Percentiles rank a stretch among this genome's conserved stretches.
Evolutionary conservation across 768 basidiomycete genomes (phyloP).

Genomic region (Clitopilus hobsonii): DNA sequence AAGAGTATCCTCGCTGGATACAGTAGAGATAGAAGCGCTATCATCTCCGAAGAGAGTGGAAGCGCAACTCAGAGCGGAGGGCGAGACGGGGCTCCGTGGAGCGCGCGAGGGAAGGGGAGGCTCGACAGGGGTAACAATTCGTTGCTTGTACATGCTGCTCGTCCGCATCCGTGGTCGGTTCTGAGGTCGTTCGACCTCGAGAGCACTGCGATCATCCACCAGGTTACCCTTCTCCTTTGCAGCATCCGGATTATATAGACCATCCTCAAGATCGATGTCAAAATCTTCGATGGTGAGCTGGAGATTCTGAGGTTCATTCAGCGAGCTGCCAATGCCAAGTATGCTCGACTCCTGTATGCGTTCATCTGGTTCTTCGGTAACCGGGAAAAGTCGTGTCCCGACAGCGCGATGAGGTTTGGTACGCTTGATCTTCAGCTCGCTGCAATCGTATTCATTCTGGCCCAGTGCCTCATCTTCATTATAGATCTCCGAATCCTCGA

Average conservation of each 20-base stretch:
- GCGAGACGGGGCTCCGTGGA: conserved; percentile 3
- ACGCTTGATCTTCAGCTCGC: conserved; percentile 4
- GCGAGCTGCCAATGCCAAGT: conserved; percentile 7
- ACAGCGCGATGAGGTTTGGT: conserved; percentile 10
- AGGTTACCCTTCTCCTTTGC: neutral
- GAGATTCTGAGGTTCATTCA: conserved; percentile 21
- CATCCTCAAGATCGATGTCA: conserved; percentile 23
- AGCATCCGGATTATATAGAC: conserved; percentile 11
- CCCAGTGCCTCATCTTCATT: neutral
- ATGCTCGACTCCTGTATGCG: conserved; percentile 4
- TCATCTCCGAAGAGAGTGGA: neutral
- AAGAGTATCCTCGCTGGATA: neutral
- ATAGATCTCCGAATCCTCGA: conserved; percentile 7
- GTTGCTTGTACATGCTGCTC: conserved; percentile 28
- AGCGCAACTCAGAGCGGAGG: neutral
- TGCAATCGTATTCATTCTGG: conserved; percentile 1
- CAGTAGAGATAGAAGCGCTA: conserved; percentile 8
- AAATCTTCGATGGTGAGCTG: conserved; percentile 25
- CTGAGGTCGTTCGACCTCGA: conserved; percentile 22
- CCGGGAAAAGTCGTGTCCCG: conserved; percentile 31
- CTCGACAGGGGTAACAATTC: conserved; percentile 11
- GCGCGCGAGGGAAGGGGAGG: conserved; percentile 8
- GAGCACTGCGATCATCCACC: conserved; percentile 11
- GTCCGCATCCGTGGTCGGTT: conserved; percentile 27
- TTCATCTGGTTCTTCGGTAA: conserved; percentile 33